Evolutionary conservation across 768 basidiomycete species (phyloP).

Genomic region (Rhizopogon vulgaris): DNA sequence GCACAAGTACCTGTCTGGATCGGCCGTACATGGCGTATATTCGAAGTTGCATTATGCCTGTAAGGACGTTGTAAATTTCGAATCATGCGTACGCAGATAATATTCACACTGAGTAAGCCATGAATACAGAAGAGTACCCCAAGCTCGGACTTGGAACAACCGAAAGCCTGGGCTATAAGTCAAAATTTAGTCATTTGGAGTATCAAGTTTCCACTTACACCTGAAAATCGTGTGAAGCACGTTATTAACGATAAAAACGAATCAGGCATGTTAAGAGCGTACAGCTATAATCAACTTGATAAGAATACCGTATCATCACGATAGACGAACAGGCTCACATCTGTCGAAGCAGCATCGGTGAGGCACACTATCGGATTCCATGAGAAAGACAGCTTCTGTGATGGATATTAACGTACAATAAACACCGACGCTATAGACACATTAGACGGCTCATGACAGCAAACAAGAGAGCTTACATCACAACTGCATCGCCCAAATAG

Average conservation of each 20-base stretch:
- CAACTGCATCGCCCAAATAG: constrained; percentile 24
- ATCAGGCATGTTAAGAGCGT: neutral
- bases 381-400: neutral
- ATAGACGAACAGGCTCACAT: neutral
- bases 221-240: neutral
- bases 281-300: neutral
- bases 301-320: neutral
- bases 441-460: neutral
- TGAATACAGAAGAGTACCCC: constrained; percentile 24
- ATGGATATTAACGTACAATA: neutral
- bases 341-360: neutral
- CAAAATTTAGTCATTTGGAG: neutral
- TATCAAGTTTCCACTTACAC: neutral
- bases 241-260: neutral
- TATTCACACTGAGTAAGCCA: constrained; percentile 25
- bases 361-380: neutral
- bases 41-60: constrained; percentile 27
- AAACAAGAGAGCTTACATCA: constrained; percentile 15
- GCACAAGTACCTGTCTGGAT: constrained; percentile 13
- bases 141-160: constrained; percentile 26
- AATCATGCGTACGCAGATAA: constrained; percentile 2
- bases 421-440: neutral
- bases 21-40: constrained; percentile 27
- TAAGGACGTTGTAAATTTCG: neutral
- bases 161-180: constrained; percentile 12